Percentiles rank a stretch among this genome's conserved stretches.
Conservation (phyloP, 1,284 basidiomycete genomes). For the Gomphus sp. region DNA sequence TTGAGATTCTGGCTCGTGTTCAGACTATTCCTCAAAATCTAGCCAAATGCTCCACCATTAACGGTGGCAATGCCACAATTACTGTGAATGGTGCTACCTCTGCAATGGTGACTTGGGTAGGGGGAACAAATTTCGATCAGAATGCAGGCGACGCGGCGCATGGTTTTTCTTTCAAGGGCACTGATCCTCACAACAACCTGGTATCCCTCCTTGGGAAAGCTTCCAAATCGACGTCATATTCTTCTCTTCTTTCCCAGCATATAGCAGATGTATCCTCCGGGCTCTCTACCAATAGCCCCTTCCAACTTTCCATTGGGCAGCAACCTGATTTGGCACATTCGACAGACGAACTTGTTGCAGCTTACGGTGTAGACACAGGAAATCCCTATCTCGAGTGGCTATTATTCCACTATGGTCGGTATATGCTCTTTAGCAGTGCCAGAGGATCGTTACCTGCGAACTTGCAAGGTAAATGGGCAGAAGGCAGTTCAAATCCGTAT, state of each 20-base stretch:
- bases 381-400: slow-evolving; percentile 65
- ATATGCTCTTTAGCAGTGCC: slow-evolving; percentile 52
- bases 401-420: slow-evolving; percentile 64
- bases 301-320: slow-evolving; percentile 53
- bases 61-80: slow-evolving; percentile 46
- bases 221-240: slow-evolving; percentile 22
- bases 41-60: slow-evolving; percentile 2
- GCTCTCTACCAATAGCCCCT: slow-evolving; percentile 26
- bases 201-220: slow-evolving; percentile 28
- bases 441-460: slow-evolving; percentile 59
- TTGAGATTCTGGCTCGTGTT: slow-evolving; percentile 53
- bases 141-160: slow-evolving; percentile 46
- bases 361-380: slow-evolving; percentile 45
- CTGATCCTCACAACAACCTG: slow-evolving; percentile 46
- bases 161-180: slow-evolving; percentile 52
- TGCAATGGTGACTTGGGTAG: slow-evolving; percentile 59
- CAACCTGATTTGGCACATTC: slow-evolving; percentile 38
- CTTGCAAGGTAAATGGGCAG: slow-evolving; percentile 65
- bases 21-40: slow-evolving; percentile 17
- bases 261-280: slow-evolving; percentile 37
- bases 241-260: slow-evolving; percentile 34
- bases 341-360: slow-evolving; percentile 46
- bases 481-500: slow-evolving; percentile 41
- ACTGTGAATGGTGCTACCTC: slow-evolving; percentile 34
- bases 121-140: slow-evolving; percentile 58